phyloP scores from a whole-genome alignment of 345 rosid genomes.

The Pistacia atlantica region DNA sequence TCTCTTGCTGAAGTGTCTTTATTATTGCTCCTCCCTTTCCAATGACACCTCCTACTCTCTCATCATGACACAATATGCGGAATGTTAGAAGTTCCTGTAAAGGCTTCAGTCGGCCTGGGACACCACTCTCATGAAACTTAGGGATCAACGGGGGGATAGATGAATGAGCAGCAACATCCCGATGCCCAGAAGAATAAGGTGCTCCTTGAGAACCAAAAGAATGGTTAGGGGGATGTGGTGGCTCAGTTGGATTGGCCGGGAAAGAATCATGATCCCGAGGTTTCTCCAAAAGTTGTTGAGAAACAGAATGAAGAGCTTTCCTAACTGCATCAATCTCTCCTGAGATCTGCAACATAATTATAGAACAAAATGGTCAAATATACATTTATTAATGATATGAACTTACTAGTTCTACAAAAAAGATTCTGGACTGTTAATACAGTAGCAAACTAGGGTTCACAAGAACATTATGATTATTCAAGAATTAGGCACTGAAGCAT shows the following conservation, averaged over 20 bases:
- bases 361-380: background rate
- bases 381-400: background rate
- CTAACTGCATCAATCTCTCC: slow-evolving; percentile 65
- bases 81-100: slow-evolving; percentile 48
- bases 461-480: background rate
- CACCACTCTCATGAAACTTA: slow-evolving; percentile 40
- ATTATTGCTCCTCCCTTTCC: slow-evolving; percentile 75
- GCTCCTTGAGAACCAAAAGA: slow-evolving; percentile 49
- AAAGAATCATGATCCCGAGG: slow-evolving; percentile 44
- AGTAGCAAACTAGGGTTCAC: background rate
- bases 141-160: slow-evolving; percentile 24
- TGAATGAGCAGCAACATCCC: slow-evolving; percentile 37
- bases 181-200: slow-evolving; percentile 36
- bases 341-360: slow-evolving; percentile 45
- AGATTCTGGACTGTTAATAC: background rate
- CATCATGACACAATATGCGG: slow-evolving; percentile 60
- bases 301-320: slow-evolving; percentile 60
- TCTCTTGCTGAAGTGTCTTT: slow-evolving; percentile 65
- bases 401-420: background rate
- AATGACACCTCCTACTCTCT: slow-evolving; percentile 68
- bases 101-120: slow-evolving; percentile 46
- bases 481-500: background rate
- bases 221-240: slow-evolving; percentile 36
- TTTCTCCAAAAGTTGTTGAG: slow-evolving; percentile 59
- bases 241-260: slow-evolving; percentile 39